Evolutionary conservation across 306 rosid species (phyloP), one percentile per base, ranked within the genome.

Genomic region (Begonia peltatifolia): DNA sequence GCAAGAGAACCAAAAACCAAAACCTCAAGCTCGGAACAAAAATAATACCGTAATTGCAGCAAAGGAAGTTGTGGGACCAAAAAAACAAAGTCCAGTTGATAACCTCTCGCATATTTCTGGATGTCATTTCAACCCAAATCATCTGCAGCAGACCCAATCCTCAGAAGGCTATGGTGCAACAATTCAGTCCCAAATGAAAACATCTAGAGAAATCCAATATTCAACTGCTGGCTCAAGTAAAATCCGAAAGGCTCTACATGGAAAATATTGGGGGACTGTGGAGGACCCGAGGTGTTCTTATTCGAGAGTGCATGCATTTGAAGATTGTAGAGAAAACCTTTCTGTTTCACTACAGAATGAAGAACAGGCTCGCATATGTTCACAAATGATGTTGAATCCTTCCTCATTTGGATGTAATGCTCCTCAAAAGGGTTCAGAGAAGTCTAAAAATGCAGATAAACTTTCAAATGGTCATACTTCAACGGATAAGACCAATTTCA

Each of bases 291-390:
- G 75, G 9, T 72, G 78, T 41, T 64, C 87, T 57, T 63, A 61
- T 65, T 61, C 77, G 50, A 59, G 70, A 56, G 63, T 54, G 63
- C 87, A 64, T 54, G 62, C 56, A 36, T 64, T 65, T n/a, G 83
- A 84, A 61, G 71, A 78, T 57, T 82, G 84, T 66, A 67, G 79
- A 60, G 48, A 68, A 9, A 80, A 78, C 60, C 80, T 53, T 60
- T 71, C 76, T 52, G 76, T 74, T 74, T 58, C 83, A 41, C 79
- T 53, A 47, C 60, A 68, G 47, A 71, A 64, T 65, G 81, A 68
- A 65, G 87, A 77, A 57, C 76, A 77, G 67, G 74, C 87, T 68
- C 78, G 60, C 58, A 60, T 76, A 49, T 80, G 94, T 89, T 63
- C 82, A 73, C 60, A 87, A 56, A 46, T 63, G 76, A 46, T 61